phyloP scores from a whole-genome alignment of 2,329 filamentous ascomycete species.

The Plenodomus lindquistii region DNA sequence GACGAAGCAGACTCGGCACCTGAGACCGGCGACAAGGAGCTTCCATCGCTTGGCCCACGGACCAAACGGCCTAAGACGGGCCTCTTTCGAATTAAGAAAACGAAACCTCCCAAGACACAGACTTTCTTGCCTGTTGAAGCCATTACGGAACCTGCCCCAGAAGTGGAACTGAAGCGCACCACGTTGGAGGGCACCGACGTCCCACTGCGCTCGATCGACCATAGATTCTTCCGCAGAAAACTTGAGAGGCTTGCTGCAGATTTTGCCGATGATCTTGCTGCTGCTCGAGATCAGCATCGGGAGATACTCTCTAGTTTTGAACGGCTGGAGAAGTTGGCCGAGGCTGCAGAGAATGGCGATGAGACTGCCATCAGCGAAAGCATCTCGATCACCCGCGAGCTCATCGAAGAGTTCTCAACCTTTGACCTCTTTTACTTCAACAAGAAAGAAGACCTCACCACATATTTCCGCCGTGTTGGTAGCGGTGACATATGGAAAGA shows the following conservation, averaged over 20 bases:
- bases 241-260: constrained; percentile 31
- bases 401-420: constrained; percentile 63
- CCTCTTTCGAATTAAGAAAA: constrained; percentile 31
- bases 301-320: constrained; percentile 48
- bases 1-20: constrained; percentile 23
- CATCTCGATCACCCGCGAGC: constrained; percentile 61
- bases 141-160: constrained; percentile 7
- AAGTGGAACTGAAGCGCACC: constrained; percentile 12
- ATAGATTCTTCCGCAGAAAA: constrained; percentile 33
- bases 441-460: constrained; percentile 49
- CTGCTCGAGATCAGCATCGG: constrained; percentile 38
- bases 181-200: constrained; percentile 36
- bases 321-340: constrained; percentile 49
- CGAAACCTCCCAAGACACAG: constrained; percentile 24
- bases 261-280: constrained; percentile 48
- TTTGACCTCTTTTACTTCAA: constrained; percentile 62
- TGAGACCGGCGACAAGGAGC: constrained; percentile 15
- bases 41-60: constrained; percentile 20
- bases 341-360: constrained; percentile 54
- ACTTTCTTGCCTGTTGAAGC: constrained; percentile 31
- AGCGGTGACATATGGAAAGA: constrained; percentile 41
- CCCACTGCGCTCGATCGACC: constrained; percentile 32
- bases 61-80: constrained; percentile 33
- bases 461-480: constrained; percentile 40
- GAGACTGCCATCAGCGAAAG: constrained; percentile 58